phyloP scores from a whole-genome alignment of 73 alveolate genomes.

The Paramecium octaurelia region DNA sequence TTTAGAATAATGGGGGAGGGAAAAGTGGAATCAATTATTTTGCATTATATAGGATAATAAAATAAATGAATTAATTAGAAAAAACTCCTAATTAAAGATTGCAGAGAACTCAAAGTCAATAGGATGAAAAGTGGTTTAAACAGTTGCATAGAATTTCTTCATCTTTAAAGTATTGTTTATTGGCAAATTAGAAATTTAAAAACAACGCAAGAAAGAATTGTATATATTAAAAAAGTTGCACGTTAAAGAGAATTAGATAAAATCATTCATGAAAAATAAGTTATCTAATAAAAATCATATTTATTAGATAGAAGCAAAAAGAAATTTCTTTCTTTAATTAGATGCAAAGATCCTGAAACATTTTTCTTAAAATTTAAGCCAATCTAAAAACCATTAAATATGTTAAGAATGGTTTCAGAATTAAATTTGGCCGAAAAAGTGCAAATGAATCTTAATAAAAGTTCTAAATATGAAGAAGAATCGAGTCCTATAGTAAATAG shows the following conservation, averaged over 20 bases:
- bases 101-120: not conserved
- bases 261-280: not conserved
- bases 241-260: constrained; percentile 13
- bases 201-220: not conserved
- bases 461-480: not conserved
- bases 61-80: not conserved
- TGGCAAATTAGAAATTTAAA: not conserved
- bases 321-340: not conserved
- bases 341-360: constrained; percentile 28
- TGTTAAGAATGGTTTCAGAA: constrained; percentile 35
- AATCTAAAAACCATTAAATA: constrained; percentile 22
- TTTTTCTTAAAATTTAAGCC: constrained; percentile 20
- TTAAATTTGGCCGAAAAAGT: not conserved
- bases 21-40: not conserved
- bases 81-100: not conserved
- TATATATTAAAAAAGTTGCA: not conserved
- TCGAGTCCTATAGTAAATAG: not conserved
- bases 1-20: not conserved
- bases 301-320: constrained; percentile 18
- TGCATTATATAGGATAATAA: not conserved
- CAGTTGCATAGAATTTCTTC: not conserved
- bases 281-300: constrained; percentile 6
- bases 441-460: not conserved
- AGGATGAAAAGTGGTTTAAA: not conserved
- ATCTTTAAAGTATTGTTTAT: not conserved